phyloP scores from a whole-genome alignment of 2,329 filamentous ascomycete species.

The Fusarium oxysporum region DNA sequence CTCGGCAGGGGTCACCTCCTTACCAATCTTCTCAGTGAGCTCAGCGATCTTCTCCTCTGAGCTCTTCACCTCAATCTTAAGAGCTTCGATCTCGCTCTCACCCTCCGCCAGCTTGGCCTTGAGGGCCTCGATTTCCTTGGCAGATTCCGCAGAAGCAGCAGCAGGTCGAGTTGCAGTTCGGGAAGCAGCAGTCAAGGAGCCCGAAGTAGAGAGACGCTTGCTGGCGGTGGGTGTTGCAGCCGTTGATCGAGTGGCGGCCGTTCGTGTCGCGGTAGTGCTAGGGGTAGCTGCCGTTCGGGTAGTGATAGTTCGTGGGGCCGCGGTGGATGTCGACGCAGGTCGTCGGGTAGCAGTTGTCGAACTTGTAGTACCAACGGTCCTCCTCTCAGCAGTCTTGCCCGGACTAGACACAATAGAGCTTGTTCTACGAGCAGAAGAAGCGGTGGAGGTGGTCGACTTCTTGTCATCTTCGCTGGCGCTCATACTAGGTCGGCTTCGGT shows the following conservation, averaged over 20 bases:
- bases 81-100: slow-evolving; percentile 66
- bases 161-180: slow-evolving; percentile 55
- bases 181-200: slow-evolving; percentile 52
- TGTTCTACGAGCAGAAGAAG: slow-evolving; percentile 55
- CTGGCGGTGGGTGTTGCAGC: slow-evolving; percentile 56
- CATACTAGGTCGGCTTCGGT: slow-evolving; percentile 60
- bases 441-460: slow-evolving; percentile 55
- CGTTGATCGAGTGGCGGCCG: slow-evolving; percentile 53
- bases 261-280: slow-evolving; percentile 27
- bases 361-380: slow-evolving; percentile 50
- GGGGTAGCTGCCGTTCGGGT: slow-evolving; percentile 43
- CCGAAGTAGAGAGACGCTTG: slow-evolving; percentile 67
- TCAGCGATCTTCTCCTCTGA: slow-evolving; percentile 67
- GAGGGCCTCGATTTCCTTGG: slow-evolving; percentile 70
- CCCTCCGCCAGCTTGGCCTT: slow-evolving; percentile 69
- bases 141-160: slow-evolving; percentile 55
- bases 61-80: slow-evolving; percentile 67
- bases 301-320: slow-evolving; percentile 52
- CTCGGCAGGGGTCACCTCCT: slow-evolving; percentile 52
- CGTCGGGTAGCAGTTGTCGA: slow-evolving; percentile 51
- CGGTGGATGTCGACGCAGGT: slow-evolving; percentile 48
- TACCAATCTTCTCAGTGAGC: slow-evolving; percentile 63
- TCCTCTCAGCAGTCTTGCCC: slow-evolving; percentile 50
- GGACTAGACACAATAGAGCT: slow-evolving; percentile 58
- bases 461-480: slow-evolving; percentile 65